Conservation (phyloP, 1,139 yeast genomes). For the Blastobotrys capitulatus region DNA sequence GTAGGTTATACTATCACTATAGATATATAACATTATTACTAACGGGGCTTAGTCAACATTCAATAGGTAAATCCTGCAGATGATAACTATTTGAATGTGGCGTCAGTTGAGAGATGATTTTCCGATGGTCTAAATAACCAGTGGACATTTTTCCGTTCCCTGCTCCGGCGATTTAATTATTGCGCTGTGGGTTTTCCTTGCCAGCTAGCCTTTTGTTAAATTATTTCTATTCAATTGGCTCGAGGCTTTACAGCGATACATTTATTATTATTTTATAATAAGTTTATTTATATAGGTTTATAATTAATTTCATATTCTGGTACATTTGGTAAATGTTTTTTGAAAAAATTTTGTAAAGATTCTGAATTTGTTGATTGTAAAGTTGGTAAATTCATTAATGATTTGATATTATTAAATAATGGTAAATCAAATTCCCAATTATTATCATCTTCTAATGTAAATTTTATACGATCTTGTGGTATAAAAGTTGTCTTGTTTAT, state of each 20-base stretch:
- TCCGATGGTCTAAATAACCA: slow-evolving; percentile 26
- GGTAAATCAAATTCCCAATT: neutral
- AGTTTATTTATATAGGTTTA: neutral
- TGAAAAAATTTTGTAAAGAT: neutral
- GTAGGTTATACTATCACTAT: slow-evolving; percentile 30
- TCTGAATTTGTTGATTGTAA: neutral
- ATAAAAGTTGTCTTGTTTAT: neutral
- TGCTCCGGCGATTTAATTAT: slow-evolving; percentile 25
- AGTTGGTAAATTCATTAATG: neutral
- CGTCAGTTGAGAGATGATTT: slow-evolving; percentile 28
- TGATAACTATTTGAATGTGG: slow-evolving; percentile 15
- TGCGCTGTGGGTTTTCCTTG: slow-evolving; percentile 24
- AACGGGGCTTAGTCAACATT: slow-evolving; percentile 21
- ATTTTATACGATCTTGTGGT: no score
- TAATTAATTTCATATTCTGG: neutral
- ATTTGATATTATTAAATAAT: neutral
- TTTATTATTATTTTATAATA: slow-evolving; percentile 5
- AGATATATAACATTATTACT: slow-evolving; percentile 22
- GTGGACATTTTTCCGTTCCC: slow-evolving; percentile 31
- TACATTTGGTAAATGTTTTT: neutral
- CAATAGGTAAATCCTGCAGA: slow-evolving; percentile 23
- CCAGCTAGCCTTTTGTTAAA: slow-evolving; percentile 19
- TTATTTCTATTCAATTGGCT: slow-evolving; percentile 17
- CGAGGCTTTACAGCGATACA: slow-evolving; percentile 27
- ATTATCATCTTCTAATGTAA: no score